Evolutionary conservation across 2,329 filamentous ascomycete genomes (phyloP), one percentile per base, ranked within the genome.

Genomic region (Byssoonygena ceratinophila): DNA sequence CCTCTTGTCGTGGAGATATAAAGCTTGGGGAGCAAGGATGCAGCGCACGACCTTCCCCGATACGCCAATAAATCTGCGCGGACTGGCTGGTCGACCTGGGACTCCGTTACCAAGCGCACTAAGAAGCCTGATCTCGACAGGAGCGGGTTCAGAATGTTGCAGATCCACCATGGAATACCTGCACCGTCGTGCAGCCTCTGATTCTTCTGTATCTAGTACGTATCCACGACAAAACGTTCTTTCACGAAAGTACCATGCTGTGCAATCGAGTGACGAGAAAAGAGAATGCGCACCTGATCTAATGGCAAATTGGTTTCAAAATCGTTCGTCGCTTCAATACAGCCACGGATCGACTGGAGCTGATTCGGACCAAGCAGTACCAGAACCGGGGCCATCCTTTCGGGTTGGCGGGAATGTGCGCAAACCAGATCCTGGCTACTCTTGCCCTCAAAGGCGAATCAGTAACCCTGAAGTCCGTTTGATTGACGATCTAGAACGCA

Each of bases 1-100:
- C 8, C 32, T 11, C n/a, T 52, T 54, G 31, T 55, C 59, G 11
- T 60, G 60, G 16, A 68, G 58, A 46, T 66, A 68, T 51, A 62
- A 63, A 49, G 55, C 58, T 25, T 71, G 68, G 68, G 66, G 66
- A 22, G 63, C 68, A 23, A 58, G 60, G 22, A 67, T 72, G 66
- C 64, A 69, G 52, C 41, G 68, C 5, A 60, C 63, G 16, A 55
- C 60, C 12, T 57, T 59, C 52, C 54, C 54, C 47, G 14, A 55
- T 52, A 41, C 56, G 31, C 37, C 48, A 48, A 5, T 51, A 29
- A 23, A 46, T 55, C 47, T 61, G 51, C 45, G 52, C 31, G 49
- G 57, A 18, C 57, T 63, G 4, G 59, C 60, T 12, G 65, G 61
- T 5, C 66, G 66, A 3, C 69, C 68, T 14, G 68, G 69, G 22